phyloP scores from a whole-genome alignment of 352 stramenopile species.

The Pythium volutum region DNA sequence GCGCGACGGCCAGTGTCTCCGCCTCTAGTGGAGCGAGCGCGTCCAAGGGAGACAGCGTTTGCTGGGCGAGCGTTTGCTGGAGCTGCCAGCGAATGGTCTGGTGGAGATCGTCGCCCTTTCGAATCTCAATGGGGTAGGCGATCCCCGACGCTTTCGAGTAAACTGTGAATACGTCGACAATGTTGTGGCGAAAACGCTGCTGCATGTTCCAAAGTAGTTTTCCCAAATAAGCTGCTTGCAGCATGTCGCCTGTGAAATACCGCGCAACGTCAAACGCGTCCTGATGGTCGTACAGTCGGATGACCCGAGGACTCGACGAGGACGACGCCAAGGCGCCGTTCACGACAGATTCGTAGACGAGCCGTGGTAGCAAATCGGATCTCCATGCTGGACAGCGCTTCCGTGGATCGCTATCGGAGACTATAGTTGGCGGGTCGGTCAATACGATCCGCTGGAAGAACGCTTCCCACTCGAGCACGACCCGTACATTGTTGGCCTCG shows the following conservation, averaged over 20 bases:
- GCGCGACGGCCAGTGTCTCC: background rate
- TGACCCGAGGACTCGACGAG: background rate
- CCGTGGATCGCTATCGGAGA: background rate
- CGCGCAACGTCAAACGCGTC: constrained; percentile 29
- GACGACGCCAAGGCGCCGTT: background rate
- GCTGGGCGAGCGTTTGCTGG: background rate
- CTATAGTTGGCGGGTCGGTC: constrained; percentile 1
- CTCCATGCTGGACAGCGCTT: background rate
- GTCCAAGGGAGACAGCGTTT: background rate
- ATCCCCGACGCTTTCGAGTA: background rate
- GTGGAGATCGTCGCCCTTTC: constrained; percentile 39
- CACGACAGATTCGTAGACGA: constrained; percentile 1
- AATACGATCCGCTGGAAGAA: constrained; percentile 32
- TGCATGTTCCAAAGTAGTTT: constrained; percentile 41
- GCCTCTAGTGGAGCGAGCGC: background rate
- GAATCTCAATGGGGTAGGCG: constrained; percentile 26
- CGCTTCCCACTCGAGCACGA: constrained; percentile 43
- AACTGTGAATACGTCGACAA: constrained; percentile 20
- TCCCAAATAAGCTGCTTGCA: constrained; percentile 30
- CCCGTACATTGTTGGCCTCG: constrained; percentile 20
- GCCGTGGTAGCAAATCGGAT: background rate
- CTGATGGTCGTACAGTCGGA: constrained; percentile 10
- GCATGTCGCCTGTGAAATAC: constrained; percentile 16
- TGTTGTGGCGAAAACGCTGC: constrained; percentile 15
- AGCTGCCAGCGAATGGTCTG: constrained; percentile 30